phyloP scores from a whole-genome alignment of 306 rosid species.

The Glycine tomentella region DNA sequence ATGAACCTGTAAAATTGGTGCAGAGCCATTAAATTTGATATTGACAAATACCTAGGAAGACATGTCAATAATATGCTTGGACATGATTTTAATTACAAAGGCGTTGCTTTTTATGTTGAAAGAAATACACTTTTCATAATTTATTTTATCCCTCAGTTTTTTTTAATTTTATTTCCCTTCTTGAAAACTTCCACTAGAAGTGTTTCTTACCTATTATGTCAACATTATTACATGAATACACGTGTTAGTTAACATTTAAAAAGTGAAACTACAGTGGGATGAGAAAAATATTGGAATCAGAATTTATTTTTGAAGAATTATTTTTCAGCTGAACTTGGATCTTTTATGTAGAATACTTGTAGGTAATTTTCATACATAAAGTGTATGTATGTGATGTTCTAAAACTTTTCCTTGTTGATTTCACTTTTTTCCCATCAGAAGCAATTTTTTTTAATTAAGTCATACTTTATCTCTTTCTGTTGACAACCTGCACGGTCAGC shows the following conservation, averaged over 20 bases:
- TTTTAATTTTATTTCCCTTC: constrained; percentile 35
- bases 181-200: constrained; percentile 22
- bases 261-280: constrained; percentile 8
- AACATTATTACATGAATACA: background rate
- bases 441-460: constrained; percentile 7
- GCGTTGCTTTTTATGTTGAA: constrained; percentile 17
- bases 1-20: constrained; percentile 31
- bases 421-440: background rate
- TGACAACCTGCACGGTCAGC: constrained; percentile 42
- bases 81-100: constrained; percentile 3
- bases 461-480: constrained; percentile 17
- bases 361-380: constrained; percentile 1
- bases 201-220: constrained; percentile 33
- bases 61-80: constrained; percentile 34
- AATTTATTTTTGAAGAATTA: constrained; percentile 28
- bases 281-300: constrained; percentile 5
- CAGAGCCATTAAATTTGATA: constrained; percentile 17
- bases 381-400: constrained; percentile 1
- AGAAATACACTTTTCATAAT: constrained; percentile 2
- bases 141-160: constrained; percentile 13
- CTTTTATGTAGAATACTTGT: constrained; percentile 13
- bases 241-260: constrained; percentile 16
- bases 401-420: constrained; percentile 25
- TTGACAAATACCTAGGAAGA: constrained; percentile 18
- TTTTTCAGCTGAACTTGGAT: constrained; percentile 35